Percentiles rank a stretch among this genome's conserved stretches.
phyloP scores from a whole-genome alignment of 176 grass and related monocot genomes.

The Pharus latifolius region DNA sequence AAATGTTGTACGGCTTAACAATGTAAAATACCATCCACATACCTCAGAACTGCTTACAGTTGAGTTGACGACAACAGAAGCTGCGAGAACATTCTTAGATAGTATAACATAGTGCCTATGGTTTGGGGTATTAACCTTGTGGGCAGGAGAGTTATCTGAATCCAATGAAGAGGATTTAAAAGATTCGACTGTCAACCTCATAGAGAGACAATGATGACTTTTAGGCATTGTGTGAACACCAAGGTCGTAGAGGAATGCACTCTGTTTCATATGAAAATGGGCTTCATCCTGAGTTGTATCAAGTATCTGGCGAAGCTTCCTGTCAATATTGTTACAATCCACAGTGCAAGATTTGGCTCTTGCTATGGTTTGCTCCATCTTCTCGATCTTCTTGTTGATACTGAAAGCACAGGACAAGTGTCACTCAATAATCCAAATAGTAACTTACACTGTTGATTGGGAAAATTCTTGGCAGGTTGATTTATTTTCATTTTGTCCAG shows the following conservation, averaged over 20 bases:
- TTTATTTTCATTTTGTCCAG: neutral
- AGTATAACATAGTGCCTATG: slow-evolving; percentile 68
- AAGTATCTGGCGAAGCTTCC: slow-evolving; percentile 89
- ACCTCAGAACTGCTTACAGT: slow-evolving; percentile 78
- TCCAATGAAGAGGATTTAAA: slow-evolving; percentile 47
- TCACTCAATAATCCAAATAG: slow-evolving; percentile 12
- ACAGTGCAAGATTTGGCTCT: slow-evolving; percentile 52
- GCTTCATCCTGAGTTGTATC: slow-evolving; percentile 84
- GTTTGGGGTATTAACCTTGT: slow-evolving; percentile 37
- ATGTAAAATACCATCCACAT: slow-evolving; percentile 16
- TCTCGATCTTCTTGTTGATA: slow-evolving; percentile 54
- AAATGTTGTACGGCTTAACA: slow-evolving; percentile 1
- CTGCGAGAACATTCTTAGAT: slow-evolving; percentile 72
- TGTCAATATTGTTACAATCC: slow-evolving; percentile 75
- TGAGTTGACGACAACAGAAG: slow-evolving; percentile 80
- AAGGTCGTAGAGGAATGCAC: slow-evolving; percentile 83
- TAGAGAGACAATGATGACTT: slow-evolving; percentile 77
- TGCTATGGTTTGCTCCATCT: slow-evolving; percentile 57
- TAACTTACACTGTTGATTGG: neutral
- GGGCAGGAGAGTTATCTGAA: slow-evolving; percentile 27
- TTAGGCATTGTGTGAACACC: slow-evolving; percentile 76
- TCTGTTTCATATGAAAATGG: slow-evolving; percentile 88
- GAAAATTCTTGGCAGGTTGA: neutral
- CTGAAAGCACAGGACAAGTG: slow-evolving; percentile 34
- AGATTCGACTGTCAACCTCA: slow-evolving; percentile 91